phyloP scores from a whole-genome alignment of 257 asterid species.

The Buddleja alternifolia region DNA sequence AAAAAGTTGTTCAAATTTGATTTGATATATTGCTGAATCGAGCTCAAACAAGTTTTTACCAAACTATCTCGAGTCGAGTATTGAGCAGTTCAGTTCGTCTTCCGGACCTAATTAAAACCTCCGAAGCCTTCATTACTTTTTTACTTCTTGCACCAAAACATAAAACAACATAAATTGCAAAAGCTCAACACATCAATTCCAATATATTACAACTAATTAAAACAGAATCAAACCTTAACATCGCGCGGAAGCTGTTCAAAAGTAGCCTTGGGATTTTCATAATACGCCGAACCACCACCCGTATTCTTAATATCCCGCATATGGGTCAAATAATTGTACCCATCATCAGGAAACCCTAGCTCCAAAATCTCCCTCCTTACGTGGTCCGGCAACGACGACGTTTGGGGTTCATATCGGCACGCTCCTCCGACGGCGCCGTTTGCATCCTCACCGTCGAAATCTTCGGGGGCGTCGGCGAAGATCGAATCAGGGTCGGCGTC shows the following conservation, averaged over 20 bases:
- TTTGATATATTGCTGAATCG: too few relatives aligned
- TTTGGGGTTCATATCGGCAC: slow-evolving; percentile 9
- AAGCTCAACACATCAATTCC: neutral
- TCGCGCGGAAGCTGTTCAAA: slow-evolving; percentile 59
- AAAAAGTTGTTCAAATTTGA: too few relatives aligned
- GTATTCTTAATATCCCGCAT: slow-evolving; percentile 82
- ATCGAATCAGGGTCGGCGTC: slow-evolving; percentile 41
- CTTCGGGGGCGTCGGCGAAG: slow-evolving; percentile 73
- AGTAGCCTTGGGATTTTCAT: slow-evolving; percentile 74
- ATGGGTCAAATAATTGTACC: slow-evolving; percentile 82
- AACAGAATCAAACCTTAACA: slow-evolving; percentile 63
- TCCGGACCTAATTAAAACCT: too few relatives aligned
- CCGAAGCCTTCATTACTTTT: neutral
- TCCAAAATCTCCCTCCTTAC: slow-evolving; percentile 81
- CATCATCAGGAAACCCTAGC: slow-evolving; percentile 96
- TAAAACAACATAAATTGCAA: neutral
- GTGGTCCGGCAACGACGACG: slow-evolving; percentile 58
- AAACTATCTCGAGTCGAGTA: too few relatives aligned
- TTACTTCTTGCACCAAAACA: neutral
- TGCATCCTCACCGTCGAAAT: slow-evolving; percentile 34
- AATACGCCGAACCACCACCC: slow-evolving; percentile 89
- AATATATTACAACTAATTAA: neutral
- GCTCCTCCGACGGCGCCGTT: slow-evolving; percentile 22
- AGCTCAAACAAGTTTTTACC: too few relatives aligned
- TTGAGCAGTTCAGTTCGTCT: too few relatives aligned